These are phyloP conservation scores for Plasmopara halstedii DNA, from an alignment of 352 stramenopile species.

Conservation along the genomic window DNA sequence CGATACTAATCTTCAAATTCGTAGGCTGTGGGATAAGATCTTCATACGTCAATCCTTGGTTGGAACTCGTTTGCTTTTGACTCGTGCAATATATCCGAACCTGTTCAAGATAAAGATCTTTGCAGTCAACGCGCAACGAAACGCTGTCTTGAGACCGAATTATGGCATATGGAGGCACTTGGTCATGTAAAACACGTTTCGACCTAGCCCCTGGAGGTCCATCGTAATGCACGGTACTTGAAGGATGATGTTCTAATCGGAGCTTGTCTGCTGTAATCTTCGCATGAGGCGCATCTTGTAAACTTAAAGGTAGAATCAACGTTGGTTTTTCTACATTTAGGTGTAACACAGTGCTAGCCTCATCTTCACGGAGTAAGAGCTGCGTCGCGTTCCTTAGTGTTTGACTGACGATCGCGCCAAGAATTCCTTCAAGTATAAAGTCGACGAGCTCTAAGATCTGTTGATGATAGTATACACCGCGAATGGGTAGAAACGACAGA, in stretches of 20 bases:
- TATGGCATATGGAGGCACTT: constrained; percentile 10
- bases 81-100: constrained; percentile 40
- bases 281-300: constrained; percentile 44
- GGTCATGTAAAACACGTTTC: constrained; percentile 24
- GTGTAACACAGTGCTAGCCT: constrained; percentile 44
- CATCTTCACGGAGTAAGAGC: constrained; percentile 55
- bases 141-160: constrained; percentile 12
- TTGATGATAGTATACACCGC: constrained; percentile 82
- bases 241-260: constrained; percentile 50
- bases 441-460: constrained; percentile 76
- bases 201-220: constrained; percentile 23
- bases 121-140: constrained; percentile 30
- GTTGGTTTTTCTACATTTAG: constrained; percentile 51
- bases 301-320: constrained; percentile 53
- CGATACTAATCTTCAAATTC: constrained; percentile 52
- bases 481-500: constrained; percentile 55
- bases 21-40: constrained; percentile 32
- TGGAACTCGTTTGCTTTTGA: constrained; percentile 6
- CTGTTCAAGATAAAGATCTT: constrained; percentile 38
- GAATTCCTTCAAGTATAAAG: constrained; percentile 75
- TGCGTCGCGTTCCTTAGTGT: constrained; percentile 68
- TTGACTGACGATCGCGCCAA: constrained; percentile 62
- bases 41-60: constrained; percentile 18
- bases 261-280: constrained; percentile 51
- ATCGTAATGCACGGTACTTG: constrained; percentile 45